A percentile compares a stretch with the other conserved stretches of the same genome.
These are phyloP conservation scores for Jamesozyma hellenica DNA, from an alignment of 805 yeast species.

Conservation along the genomic window DNA sequence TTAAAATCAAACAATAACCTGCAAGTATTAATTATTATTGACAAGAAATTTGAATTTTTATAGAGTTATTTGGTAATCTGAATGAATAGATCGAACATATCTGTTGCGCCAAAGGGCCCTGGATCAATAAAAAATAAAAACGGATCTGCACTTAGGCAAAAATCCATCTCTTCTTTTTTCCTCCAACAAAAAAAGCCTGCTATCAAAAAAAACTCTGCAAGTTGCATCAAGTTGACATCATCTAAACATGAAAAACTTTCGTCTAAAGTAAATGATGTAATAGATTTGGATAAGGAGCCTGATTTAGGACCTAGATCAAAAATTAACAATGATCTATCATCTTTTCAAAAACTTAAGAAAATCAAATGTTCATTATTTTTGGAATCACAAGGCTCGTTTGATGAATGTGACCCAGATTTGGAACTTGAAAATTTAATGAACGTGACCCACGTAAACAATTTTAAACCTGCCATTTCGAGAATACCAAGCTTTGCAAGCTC, in stretches of 20 bases:
- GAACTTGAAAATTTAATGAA: conserved; percentile 15
- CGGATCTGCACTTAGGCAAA: conserved; percentile 5
- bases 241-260: too few species aligned
- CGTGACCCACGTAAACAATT: conserved; percentile 18
- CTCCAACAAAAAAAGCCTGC: neutral
- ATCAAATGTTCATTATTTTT: conserved; percentile 5
- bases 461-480: conserved; percentile 11
- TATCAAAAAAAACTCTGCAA: too few species aligned
- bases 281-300: neutral
- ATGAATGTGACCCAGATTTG: conserved; percentile 23
- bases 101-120: too few species aligned
- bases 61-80: too few species aligned
- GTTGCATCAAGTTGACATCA: too few species aligned
- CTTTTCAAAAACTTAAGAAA: neutral
- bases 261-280: too few species aligned
- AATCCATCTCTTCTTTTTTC: conserved; percentile 10
- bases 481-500: conserved; percentile 9
- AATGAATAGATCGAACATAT: too few species aligned
- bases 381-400: conserved; percentile 27
- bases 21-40: too few species aligned
- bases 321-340: neutral
- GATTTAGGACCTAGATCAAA: neutral
- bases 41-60: too few species aligned
- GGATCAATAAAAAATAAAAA: neutral
- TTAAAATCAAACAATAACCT: too few species aligned